Base-by-base conservation (phyloP, 306 rosid genomes). In the Pachyrhizus erosus region DNA sequence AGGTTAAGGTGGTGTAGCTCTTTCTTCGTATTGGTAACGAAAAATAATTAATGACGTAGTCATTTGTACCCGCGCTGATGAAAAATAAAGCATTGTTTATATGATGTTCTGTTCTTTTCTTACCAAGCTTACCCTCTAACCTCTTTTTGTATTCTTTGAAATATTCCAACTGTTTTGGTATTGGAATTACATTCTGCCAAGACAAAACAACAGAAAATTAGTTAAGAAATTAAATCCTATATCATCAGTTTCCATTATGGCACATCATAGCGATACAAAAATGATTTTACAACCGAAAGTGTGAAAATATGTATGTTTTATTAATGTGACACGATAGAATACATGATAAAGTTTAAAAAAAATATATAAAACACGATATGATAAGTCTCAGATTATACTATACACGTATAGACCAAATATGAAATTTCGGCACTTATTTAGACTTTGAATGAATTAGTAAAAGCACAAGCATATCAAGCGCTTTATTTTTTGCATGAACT, bases 11-110 rank as follows among this genome's bases (percentile, higher is more conserved):
- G 48, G 75, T 31, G 54, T 12, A 87, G 46, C 3, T 83, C 45
- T 11, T 82, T 69, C 90, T 84, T 83, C 94, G 82, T 3, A 85
- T 15, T 52, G 97, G 94, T 7, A 89, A 0, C 0, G 89, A 26
- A 55, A 88, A 93, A 69, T 93, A 93, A 29, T 93, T 90, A 66
- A 93, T 20, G 8, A 90, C 91, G 21, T 81, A 93, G 81, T 93
- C 97, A 80, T 93, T 93, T 71, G 97, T 93, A 7, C 94, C 97
- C 1, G 94, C 97, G 43, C 97, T 90, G 5, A 93, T 33, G 62
- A 91, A 3, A 76, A 87, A 90, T 9, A 86, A 2, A 6, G 96
- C 97, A 1, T 82, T 86, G 17, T 78, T 85, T 2, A 93, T 75
- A 13, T 90, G 96, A 9, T 37, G 1, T 52, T 87, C 83, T 0